Base-by-base conservation (phyloP, 305 asterid species). In the Solanum aculeatissimum region DNA sequence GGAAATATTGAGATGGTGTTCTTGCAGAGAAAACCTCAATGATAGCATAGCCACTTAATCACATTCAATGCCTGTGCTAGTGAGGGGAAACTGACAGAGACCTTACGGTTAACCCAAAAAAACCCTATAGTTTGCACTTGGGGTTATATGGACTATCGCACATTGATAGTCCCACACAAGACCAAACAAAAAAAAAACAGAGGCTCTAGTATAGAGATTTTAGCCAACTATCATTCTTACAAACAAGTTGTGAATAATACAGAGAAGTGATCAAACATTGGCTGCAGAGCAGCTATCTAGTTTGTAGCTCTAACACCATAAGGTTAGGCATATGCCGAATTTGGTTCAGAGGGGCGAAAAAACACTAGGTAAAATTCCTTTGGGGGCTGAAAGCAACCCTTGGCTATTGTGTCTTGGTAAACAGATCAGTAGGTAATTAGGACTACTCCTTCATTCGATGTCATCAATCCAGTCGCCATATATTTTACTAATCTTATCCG, bases 401-500 rank as follows among this genome's bases (percentile, higher is more conserved):
- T 29, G 25, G 45, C 82, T 77, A 51, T 29, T 77, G 15, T 47
- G 40, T 47, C 42, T 27, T 9, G 43, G 27, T 49, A 75, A 75
- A 75, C 45, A 9, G 82, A 27, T 75, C 5, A 75, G 43, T 49
- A 75, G 82, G 16, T 75, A 75, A 75, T 18, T 45, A 74, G 9
- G 81, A 51, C 10, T 19, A 51, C 47, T 78, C 45, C 79, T 53
- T 83, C 43, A 85, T 85, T 92, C 91, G 49, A 95, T 91, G 85
- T 95, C 99, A 80, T 95, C 99, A 29, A 95, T 94, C 99, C 99
- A 95, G 89, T 95, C 97, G 3, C 99, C 99, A 19, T 95, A 93
- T 47, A 95, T 92, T 89, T 92, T 93, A 89, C 97, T 96, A 57
- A 96, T 94, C 86, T 93, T 96, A 85, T 96, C 93, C 1, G 99